Evolutionary conservation across 1,284 basidiomycete genomes (phyloP), one percentile per base, ranked within the genome.

Genomic region (Afroboletus lepidellus): DNA sequence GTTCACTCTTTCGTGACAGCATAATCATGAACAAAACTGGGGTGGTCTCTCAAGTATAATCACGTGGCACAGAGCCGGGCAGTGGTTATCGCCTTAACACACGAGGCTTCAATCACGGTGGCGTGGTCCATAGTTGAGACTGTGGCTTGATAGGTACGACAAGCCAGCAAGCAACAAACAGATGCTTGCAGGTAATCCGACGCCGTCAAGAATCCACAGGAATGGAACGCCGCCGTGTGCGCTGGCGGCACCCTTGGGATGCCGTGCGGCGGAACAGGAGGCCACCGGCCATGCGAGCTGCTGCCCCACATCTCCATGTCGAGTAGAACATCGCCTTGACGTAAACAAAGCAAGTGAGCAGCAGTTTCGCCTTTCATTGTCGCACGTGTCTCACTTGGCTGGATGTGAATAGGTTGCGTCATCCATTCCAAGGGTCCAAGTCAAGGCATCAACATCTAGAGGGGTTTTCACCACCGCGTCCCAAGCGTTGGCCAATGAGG

Each of bases 141-240:
- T 25, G 64, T 62, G 61, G 53, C 62, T 66, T 66, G 64, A 65
- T 60, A 41, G 29, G 36, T 11, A 43, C 59, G 23, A 46, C 55
- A 48, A 44, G 41, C 36, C 6, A 37, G 42, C 36, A 41, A 38
- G 41, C 23, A 32, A 37, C 20, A 34, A n/a, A 39, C 8, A 41
- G 12, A 56, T 36, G 25, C 46, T 48, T 58, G 55, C 48, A 50
- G 46, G 51, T 32, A 51, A 24, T 18, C 56, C 59, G 44, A 61
- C 46, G 34, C 55, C 56, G 46, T 51, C 12, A n/a, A 46, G 36
- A 38, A 24, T 44, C 57, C 52, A 61, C 15, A 43, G 39, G 25
- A 46, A 2, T 61, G 63, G 60, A 51, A 61, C 52, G 11, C 58
- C 58, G 46, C 42, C 32, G 41, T 52, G 15, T 49, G 42, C 27